Conservation (phyloP, 2,329 filamentous ascomycete genomes). For the Clarireedia homoeocarpa region DNA sequence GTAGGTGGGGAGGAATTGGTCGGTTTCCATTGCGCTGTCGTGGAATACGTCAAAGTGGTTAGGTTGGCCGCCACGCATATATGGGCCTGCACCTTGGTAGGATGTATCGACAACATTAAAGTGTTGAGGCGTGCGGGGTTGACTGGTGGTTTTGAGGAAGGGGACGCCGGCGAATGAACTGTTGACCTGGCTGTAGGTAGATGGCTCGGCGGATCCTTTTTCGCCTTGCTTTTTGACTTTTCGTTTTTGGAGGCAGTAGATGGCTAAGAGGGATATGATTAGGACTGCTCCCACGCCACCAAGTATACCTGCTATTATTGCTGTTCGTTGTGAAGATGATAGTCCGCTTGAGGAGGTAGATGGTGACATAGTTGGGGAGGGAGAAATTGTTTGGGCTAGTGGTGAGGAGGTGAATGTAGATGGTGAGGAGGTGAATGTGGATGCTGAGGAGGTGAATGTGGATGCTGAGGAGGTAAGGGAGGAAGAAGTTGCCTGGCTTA, state of each 20-base stretch:
- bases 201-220: slow-evolving; percentile 7
- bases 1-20: slow-evolving; percentile 11
- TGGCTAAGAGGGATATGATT: slow-evolving; percentile 13
- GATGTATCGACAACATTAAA: slow-evolving; percentile 4
- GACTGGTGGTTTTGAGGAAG: slow-evolving; percentile 10
- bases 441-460: too few species aligned
- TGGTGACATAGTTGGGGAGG: not conserved
- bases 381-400: too few species aligned
- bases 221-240: slow-evolving; percentile 10
- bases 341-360: slow-evolving; percentile 9
- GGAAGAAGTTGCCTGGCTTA: too few species aligned
- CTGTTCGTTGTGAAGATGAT: slow-evolving; percentile 4
- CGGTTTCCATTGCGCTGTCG: slow-evolving; percentile 7
- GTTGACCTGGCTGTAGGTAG: slow-evolving; percentile 18
- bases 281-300: slow-evolving; percentile 15
- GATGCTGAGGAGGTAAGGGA: too few species aligned
- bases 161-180: slow-evolving; percentile 17
- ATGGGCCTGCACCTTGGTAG: slow-evolving; percentile 1
- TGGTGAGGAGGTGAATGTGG: too few species aligned
- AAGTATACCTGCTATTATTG: slow-evolving; percentile 17
- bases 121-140: slow-evolving; percentile 3
- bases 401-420: too few species aligned
- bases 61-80: slow-evolving; percentile 11
- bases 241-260: slow-evolving; percentile 13
- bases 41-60: slow-evolving; percentile 9